A percentile compares a stretch with the other conserved stretches of the same genome.
These are phyloP conservation scores for Carex myosuroides DNA, from an alignment of 176 grass and related monocot species.

Conservation along the genomic window DNA sequence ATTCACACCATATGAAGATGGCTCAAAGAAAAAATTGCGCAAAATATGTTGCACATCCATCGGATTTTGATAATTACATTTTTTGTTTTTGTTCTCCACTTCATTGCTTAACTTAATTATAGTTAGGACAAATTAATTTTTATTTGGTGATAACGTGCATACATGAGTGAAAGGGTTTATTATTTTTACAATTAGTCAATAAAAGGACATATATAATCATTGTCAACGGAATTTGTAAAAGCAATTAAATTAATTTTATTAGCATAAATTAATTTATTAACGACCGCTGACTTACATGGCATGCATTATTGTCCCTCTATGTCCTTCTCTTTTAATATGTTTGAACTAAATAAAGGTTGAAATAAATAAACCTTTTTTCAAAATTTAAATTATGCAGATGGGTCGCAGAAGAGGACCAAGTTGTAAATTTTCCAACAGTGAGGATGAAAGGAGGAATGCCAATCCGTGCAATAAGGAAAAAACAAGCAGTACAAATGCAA, in stretches of 20 bases:
- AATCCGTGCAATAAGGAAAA: constrained; percentile 45
- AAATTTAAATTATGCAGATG: constrained; percentile 43
- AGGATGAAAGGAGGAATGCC: constrained; percentile 85
- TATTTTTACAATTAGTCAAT: background rate
- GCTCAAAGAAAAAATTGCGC: background rate
- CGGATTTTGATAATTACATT: too few relatives aligned
- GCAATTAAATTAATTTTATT: background rate
- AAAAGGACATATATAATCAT: background rate
- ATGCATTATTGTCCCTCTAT: background rate
- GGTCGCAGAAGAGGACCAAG: constrained; percentile 76
- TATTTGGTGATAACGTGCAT: background rate
- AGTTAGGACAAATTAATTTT: background rate
- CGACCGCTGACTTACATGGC: background rate
- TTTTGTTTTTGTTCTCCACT: too few relatives aligned
- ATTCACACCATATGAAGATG: background rate
- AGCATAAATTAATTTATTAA: background rate
- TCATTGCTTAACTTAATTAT: background rate
- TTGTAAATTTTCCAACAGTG: constrained; percentile 93
- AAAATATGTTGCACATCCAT: too few relatives aligned
- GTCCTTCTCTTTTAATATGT: background rate
- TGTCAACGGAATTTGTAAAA: background rate
- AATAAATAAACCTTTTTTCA: background rate
- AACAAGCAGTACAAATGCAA: background rate
- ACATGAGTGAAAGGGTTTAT: background rate
- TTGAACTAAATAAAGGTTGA: background rate